These are phyloP conservation scores for Stramenopiles sp. DNA, from an alignment of 352 stramenopile genomes.

Conservation along the genomic window DNA sequence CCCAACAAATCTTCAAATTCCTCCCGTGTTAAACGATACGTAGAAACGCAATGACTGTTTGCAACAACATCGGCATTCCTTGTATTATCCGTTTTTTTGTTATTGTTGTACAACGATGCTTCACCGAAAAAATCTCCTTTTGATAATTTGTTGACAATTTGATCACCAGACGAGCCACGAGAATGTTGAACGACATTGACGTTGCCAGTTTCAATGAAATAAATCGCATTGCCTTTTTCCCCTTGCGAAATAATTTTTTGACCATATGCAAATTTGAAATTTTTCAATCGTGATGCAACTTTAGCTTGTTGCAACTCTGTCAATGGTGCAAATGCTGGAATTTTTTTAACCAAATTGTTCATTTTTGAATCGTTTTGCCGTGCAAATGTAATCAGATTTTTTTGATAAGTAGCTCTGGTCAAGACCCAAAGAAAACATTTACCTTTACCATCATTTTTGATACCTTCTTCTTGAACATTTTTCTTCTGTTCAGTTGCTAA, in stretches of 20 bases:
- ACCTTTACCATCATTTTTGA: background rate
- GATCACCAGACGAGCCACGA: background rate
- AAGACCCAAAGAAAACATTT: background rate
- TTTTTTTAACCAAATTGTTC: background rate
- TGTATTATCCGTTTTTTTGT: background rate
- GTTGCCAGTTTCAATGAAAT: conserved; percentile 1
- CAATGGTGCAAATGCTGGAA: background rate
- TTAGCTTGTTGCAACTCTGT: background rate
- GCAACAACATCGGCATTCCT: conserved; percentile 1
- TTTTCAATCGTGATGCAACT: background rate
- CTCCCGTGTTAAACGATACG: conserved; percentile 29
- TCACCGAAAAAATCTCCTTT: background rate
- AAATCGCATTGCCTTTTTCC: background rate
- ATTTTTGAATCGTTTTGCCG: background rate
- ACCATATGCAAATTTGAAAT: background rate
- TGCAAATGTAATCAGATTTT: background rate
- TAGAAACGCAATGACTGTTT: background rate
- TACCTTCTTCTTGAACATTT: background rate
- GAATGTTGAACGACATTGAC: background rate
- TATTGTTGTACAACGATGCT: background rate
- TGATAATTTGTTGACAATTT: background rate
- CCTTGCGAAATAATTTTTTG: background rate
- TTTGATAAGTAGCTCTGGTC: background rate
- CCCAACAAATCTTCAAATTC: conserved; percentile 51
- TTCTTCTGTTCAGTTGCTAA: background rate